These are phyloP conservation scores for Aspergillus sp. DNA, from an alignment of 2,329 filamentous ascomycete genomes.

Conservation along the genomic window DNA sequence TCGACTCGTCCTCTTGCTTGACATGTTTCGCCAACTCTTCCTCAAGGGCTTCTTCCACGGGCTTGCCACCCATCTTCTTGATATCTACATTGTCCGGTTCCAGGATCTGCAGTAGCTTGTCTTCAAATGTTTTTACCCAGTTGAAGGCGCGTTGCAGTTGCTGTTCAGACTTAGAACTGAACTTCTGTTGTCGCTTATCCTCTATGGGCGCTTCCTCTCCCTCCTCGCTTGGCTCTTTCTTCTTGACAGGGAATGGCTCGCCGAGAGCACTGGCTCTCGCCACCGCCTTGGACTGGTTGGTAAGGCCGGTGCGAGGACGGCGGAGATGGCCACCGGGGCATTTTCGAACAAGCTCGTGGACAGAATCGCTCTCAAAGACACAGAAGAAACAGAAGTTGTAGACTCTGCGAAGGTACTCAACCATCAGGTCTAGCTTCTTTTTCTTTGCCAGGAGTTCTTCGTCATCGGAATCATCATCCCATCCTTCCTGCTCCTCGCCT, in stretches of 20 bases:
- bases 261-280: conserved; percentile 79
- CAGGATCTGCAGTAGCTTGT: conserved; percentile 88
- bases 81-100: conserved; percentile 86
- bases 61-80: conserved; percentile 83
- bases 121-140: conserved; percentile 98
- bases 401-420: conserved; percentile 92
- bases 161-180: conserved; percentile 74
- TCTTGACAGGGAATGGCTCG: conserved; percentile 78
- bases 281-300: conserved; percentile 74
- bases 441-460: conserved; percentile 88
- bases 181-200: conserved; percentile 69
- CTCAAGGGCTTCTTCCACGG: conserved; percentile 76
- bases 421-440: conserved; percentile 92
- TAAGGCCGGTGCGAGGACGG: conserved; percentile 80
- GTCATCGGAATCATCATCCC: conserved; percentile 71
- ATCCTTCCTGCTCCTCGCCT: conserved; percentile 71
- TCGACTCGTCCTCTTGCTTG: conserved; percentile 96
- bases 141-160: conserved; percentile 94
- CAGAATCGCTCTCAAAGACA: conserved; percentile 95
- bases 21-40: conserved; percentile 84
- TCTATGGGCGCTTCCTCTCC: conserved; percentile 61
- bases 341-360: conserved; percentile 92
- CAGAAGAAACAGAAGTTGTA: conserved; percentile 99
- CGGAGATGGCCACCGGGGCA: conserved; percentile 96
- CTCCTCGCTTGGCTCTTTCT: conserved; percentile 61